Conservation (phyloP, 1,284 basidiomycete genomes). For the Ustilago esculenta region DNA sequence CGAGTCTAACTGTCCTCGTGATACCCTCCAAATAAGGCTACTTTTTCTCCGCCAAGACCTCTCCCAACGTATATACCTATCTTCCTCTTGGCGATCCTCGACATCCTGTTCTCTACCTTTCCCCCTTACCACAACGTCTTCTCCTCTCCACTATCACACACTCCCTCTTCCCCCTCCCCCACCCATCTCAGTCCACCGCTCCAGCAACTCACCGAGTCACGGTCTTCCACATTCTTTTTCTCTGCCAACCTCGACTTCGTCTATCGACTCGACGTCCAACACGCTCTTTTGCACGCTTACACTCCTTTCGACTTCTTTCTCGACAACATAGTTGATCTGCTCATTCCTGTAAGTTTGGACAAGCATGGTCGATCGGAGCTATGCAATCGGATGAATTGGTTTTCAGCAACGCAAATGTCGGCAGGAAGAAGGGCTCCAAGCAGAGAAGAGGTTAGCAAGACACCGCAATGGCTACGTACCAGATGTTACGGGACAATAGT, state of each 20-base stretch:
- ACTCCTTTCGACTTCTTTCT: conserved; percentile 15
- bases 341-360: conserved; percentile 26
- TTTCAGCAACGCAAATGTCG: not conserved
- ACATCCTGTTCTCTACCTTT: conserved; percentile 2
- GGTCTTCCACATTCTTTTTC: conserved; percentile 38
- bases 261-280: conserved; percentile 19
- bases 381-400: not conserved
- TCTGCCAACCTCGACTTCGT: conserved; percentile 16
- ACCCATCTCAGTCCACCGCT: conserved; percentile 3
- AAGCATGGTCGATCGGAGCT: not conserved
- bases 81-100: conserved; percentile 4
- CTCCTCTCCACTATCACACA: conserved; percentile 20
- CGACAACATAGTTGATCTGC: conserved; percentile 7
- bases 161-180: not conserved
- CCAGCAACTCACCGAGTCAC: conserved; percentile 7
- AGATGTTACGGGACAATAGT: too few species aligned
- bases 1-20: conserved; percentile 13
- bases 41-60: conserved; percentile 22
- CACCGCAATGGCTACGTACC: not conserved
- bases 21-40: conserved; percentile 6
- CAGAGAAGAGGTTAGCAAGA: conserved; percentile 4
- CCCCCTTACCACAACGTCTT: conserved; percentile 13
- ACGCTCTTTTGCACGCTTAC: conserved; percentile 41
- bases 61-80: conserved; percentile 34
- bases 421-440: too few species aligned